A percentile compares a stretch with the other conserved stretches of the same genome.
phyloP scores from a whole-genome alignment of 2,329 filamentous ascomycete genomes.

The Beauveria australis region DNA sequence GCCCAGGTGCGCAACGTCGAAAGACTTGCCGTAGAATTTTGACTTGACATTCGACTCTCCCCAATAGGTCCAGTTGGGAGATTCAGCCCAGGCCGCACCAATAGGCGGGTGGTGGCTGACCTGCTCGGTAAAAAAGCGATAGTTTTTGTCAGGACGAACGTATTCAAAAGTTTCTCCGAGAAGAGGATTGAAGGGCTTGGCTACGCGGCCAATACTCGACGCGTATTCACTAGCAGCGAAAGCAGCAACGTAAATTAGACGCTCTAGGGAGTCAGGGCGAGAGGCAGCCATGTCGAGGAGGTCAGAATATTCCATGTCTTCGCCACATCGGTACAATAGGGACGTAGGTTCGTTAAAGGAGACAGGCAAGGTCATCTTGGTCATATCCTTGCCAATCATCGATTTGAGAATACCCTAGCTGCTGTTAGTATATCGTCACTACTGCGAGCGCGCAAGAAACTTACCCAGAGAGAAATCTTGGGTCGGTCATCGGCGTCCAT shows the following conservation, averaged over 20 bases:
- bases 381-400: slow-evolving; percentile 99
- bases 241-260: slow-evolving; percentile 87
- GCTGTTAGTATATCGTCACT: slow-evolving; percentile 16
- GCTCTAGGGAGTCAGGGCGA: slow-evolving; percentile 77
- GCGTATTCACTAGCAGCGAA: slow-evolving; percentile 97
- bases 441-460: slow-evolving; percentile 22
- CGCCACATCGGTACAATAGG: slow-evolving; percentile 83
- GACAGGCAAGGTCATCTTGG: slow-evolving; percentile 96
- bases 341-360: slow-evolving; percentile 99
- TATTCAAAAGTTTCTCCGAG: slow-evolving; percentile 97
- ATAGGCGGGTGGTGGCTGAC: slow-evolving; percentile 96
- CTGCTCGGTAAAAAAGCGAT: slow-evolving; percentile 97
- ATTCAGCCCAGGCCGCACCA: slow-evolving; percentile 87
- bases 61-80: slow-evolving; percentile 92
- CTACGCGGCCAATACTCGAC: slow-evolving; percentile 91
- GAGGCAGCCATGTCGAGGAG: slow-evolving; percentile 84
- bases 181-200: slow-evolving; percentile 96
- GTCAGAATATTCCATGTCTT: slow-evolving; percentile 97
- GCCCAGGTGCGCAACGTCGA: slow-evolving; percentile 91
- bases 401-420: slow-evolving; percentile 86
- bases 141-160: slow-evolving; percentile 88
- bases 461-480: slow-evolving; percentile 92
- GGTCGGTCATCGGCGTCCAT: slow-evolving; percentile 89
- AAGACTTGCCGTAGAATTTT: slow-evolving; percentile 95
- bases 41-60: slow-evolving; percentile 92